phyloP scores from a whole-genome alignment of 2,329 filamentous ascomycete species.

The Colletotrichum sp. region DNA sequence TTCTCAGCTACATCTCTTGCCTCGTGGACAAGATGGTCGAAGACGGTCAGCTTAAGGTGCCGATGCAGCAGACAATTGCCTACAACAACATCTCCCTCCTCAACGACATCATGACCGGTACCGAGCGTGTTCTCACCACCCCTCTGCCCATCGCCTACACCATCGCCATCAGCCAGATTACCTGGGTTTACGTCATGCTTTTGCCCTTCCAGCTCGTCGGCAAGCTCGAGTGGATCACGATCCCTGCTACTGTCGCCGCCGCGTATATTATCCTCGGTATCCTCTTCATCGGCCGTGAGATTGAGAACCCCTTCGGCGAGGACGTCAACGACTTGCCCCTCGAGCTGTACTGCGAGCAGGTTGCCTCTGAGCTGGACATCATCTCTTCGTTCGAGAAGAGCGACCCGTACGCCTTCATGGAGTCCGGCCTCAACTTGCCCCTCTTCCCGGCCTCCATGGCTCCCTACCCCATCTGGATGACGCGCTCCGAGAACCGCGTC shows the following conservation, averaged over 20 bases:
- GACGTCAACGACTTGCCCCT: constrained; percentile 85
- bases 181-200: constrained; percentile 81
- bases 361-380: constrained; percentile 76
- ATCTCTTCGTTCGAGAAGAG: constrained; percentile 51
- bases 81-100: constrained; percentile 67
- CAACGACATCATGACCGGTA: constrained; percentile 75
- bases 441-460: constrained; percentile 59
- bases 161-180: constrained; percentile 86
- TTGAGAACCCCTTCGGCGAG: constrained; percentile 84
- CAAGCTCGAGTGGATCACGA: constrained; percentile 73
- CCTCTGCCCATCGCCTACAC: constrained; percentile 83
- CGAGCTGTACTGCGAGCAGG: constrained; percentile 77
- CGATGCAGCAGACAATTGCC: constrained; percentile 65
- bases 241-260: constrained; percentile 74
- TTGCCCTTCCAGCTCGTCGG: constrained; percentile 81
- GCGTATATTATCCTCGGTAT: constrained; percentile 86
- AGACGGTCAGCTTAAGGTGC: constrained; percentile 59
- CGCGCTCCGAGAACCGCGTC: constrained; percentile 44
- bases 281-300: constrained; percentile 75
- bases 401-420: constrained; percentile 36
- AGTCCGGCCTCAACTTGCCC: constrained; percentile 51
- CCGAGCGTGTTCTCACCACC: constrained; percentile 81
- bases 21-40: constrained; percentile 68
- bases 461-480: constrained; percentile 41
- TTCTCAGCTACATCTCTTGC: constrained; percentile 73